phyloP scores from a whole-genome alignment of 768 basidiomycete species.

The Gelatoporia subvermispora region DNA sequence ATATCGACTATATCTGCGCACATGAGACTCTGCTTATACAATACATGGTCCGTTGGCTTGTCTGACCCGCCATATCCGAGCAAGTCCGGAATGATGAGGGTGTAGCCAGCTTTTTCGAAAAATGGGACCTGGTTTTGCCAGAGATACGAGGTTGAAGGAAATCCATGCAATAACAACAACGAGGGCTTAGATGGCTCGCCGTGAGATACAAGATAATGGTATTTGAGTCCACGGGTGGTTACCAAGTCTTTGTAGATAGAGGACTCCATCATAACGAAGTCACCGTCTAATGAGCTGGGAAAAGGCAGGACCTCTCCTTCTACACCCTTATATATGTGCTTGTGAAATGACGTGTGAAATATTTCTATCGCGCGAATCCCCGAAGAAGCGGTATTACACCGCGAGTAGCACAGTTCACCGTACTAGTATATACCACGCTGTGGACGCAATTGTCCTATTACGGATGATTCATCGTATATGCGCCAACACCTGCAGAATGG shows the following conservation, averaged over 20 bases:
- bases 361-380: too few species aligned
- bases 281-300: too few species aligned
- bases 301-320: too few species aligned
- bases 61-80: constrained; percentile 43
- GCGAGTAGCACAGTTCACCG: too few species aligned
- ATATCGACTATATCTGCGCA: constrained; percentile 30
- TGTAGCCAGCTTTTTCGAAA: constrained; percentile 36
- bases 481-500: too few species aligned
- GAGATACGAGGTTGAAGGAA: constrained; percentile 35
- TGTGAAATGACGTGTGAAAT: too few species aligned
- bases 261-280: constrained; percentile 17
- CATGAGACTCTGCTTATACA: constrained; percentile 23
- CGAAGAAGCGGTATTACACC: too few species aligned
- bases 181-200: constrained; percentile 28
- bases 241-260: constrained; percentile 28
- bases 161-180: constrained; percentile 41
- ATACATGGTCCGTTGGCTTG: constrained; percentile 29
- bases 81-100: constrained; percentile 42
- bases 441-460: too few species aligned
- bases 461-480: too few species aligned
- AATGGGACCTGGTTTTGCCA: constrained; percentile 38
- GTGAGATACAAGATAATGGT: constrained; percentile 30
- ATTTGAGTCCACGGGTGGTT: constrained; percentile 30
- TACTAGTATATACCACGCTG: too few species aligned
- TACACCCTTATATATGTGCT: too few species aligned